Evolutionary conservation across 1,284 basidiomycete genomes (phyloP).

Genomic region (Melampsora occidentalis): DNA sequence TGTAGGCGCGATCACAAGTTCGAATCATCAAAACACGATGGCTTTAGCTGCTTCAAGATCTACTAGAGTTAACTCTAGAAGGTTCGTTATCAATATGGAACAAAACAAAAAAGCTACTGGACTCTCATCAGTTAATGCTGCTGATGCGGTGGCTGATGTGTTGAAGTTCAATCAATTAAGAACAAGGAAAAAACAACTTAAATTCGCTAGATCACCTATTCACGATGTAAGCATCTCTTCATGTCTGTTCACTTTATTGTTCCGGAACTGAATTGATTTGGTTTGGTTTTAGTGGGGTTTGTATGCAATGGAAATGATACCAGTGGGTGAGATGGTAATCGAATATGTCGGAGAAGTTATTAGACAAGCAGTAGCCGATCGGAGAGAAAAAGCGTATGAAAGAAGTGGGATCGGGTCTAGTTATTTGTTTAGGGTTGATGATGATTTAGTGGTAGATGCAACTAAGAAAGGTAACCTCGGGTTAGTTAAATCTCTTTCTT

Average conservation of each 20-base stretch:
- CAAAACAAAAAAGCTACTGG: conserved; percentile 70
- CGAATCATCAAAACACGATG: conserved; percentile 56
- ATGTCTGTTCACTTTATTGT: too few species aligned
- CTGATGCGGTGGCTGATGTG: conserved; percentile 59
- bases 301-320: conserved; percentile 64
- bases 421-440: conserved; percentile 56
- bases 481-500: too few species aligned
- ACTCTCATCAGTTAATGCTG: background rate
- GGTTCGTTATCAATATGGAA: conserved; percentile 88
- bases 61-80: conserved; percentile 89
- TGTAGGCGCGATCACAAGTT: conserved; percentile 57
- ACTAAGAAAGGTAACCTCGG: conserved; percentile 98
- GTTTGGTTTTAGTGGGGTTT: conserved; percentile 33
- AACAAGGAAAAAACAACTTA: conserved; percentile 94
- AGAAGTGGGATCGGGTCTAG: conserved; percentile 84
- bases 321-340: conserved; percentile 96
- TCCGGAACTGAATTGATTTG: background rate
- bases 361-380: conserved; percentile 90
- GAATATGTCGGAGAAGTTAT: conserved; percentile 99
- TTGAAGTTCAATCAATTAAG: conserved; percentile 98
- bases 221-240: conserved; percentile 78
- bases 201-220: conserved; percentile 91
- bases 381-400: conserved; percentile 94
- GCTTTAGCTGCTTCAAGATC: conserved; percentile 75
- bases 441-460: conserved; percentile 72